Evolutionary conservation across 371 early-diverging fungal genomes (phyloP), one percentile per base, ranked within the genome.

Genomic region (Rhizopus delemar): DNA sequence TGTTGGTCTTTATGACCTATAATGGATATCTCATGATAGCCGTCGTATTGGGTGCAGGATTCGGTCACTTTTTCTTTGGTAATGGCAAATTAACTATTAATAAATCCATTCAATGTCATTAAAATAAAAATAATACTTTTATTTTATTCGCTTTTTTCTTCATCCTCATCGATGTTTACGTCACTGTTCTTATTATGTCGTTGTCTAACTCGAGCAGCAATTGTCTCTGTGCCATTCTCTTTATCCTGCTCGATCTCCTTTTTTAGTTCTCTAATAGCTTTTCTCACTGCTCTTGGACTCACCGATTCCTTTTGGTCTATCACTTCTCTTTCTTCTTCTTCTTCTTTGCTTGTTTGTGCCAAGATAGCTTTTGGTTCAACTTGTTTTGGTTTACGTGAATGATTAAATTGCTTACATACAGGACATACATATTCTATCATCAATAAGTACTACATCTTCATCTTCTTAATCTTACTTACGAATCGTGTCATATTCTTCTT

Each of bases 1-100:
- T 90, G 90, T 81, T 90, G 35, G 82, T 92, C 38, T 91, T 90
- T 68, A 92, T 92, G 92, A 92, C 90, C 0, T 92, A 90, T 68
- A 92, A 92, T 61, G 90, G 89, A 16, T 91, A 74, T 71, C 75
- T 92, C 4, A 90, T 91, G 76, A 67, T 86, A 6, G 78, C 86
- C 7, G 81, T 85, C 1, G 79, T 8, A 81, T 56, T 84, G 22
- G 92, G 92, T 15, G 86, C 93, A 11, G 86, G 86, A 8, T 51
- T 84, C 13, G 92, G 92, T 28, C 83, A 87, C 74, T 89, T 77
- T 68, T 68, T 81, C 22, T 87, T 86, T 71, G 81, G 78, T n/a
- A 43, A 71, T 34, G 69, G 68, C 92, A 9, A 22, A 22, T 22
- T 22, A 22, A 22, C 22, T 1, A 66, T 65, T 7, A 63, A 56